Evolutionary conservation across 139 green algal genomes (phyloP).

Genomic region (Nannochloris sp.): DNA sequence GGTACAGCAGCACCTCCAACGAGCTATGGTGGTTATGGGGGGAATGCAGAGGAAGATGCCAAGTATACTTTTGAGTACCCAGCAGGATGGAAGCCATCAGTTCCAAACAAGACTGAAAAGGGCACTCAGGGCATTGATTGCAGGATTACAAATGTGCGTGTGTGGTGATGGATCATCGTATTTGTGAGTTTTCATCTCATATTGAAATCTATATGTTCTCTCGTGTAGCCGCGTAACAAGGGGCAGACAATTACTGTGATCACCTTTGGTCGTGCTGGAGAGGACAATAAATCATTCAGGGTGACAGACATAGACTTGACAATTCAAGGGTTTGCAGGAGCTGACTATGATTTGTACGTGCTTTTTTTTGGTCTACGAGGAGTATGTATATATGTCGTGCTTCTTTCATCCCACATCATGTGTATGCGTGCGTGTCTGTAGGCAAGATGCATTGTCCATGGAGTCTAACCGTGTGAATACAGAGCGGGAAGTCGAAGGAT

Average conservation of each 20-base stretch:
- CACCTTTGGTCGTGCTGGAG: slow-evolving; percentile 63
- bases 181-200: not conserved
- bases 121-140: slow-evolving; percentile 77
- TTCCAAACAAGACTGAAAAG: slow-evolving; percentile 74
- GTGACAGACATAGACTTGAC: slow-evolving; percentile 70
- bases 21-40: slow-evolving; percentile 73
- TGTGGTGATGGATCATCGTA: not conserved
- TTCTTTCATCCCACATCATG: not conserved
- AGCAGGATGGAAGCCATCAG: slow-evolving; percentile 57
- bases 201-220: not conserved
- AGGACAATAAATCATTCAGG: slow-evolving; percentile 73
- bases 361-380: too few species aligned
- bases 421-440: not conserved
- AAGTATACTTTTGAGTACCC: slow-evolving; percentile 78
- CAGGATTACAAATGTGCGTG: slow-evolving; percentile 43
- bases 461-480: slow-evolving; percentile 2
- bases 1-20: slow-evolving; percentile 62
- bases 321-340: slow-evolving; percentile 69
- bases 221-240: slow-evolving; percentile 6
- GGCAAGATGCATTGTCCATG: slow-evolving; percentile 8
- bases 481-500: slow-evolving; percentile 42
- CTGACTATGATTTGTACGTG: slow-evolving; percentile 73
- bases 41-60: slow-evolving; percentile 56
- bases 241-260: slow-evolving; percentile 34
- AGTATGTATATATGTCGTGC: not conserved